These are phyloP conservation scores for Talaromyces wortmannii DNA, from an alignment of 495 filamentous ascomycete genomes.

Conservation along the genomic window DNA sequence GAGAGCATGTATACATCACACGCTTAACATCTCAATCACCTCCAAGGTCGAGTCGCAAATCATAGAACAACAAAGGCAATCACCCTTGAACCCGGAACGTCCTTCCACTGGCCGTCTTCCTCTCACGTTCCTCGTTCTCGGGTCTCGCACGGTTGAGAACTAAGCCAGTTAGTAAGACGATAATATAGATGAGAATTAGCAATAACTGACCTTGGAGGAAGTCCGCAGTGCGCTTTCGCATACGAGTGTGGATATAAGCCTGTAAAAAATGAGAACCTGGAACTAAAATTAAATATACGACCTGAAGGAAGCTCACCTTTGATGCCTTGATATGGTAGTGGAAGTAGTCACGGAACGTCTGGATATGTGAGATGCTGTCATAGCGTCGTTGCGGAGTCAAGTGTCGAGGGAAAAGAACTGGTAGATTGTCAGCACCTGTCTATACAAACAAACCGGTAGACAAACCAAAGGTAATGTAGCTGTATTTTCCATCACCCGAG, in stretches of 20 bases:
- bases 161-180: constrained; percentile 29
- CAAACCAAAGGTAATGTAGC: constrained; percentile 96
- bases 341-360: constrained; percentile 99
- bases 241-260: constrained; percentile 97
- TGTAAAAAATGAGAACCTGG: constrained; percentile 16
- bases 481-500: constrained; percentile 68
- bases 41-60: no score
- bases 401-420: constrained; percentile 94
- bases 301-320: constrained; percentile 49
- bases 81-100: constrained; percentile 76
- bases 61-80: background rate
- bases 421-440: constrained; percentile 12
- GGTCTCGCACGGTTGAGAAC: constrained; percentile 86
- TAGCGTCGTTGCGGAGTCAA: constrained; percentile 81
- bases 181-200: constrained; percentile 8
- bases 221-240: constrained; percentile 94
- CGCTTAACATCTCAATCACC: no score
- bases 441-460: background rate
- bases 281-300: constrained; percentile 5
- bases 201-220: constrained; percentile 75
- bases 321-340: constrained; percentile 99
- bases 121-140: constrained; percentile 94
- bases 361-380: constrained; percentile 96
- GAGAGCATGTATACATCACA: no score
- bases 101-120: constrained; percentile 94